Percentiles rank a stretch among this genome's conserved stretches.
Evolutionary conservation across 192 early-diverging fungal genomes (phyloP).

Genomic region (Geosiphon pyriformis): DNA sequence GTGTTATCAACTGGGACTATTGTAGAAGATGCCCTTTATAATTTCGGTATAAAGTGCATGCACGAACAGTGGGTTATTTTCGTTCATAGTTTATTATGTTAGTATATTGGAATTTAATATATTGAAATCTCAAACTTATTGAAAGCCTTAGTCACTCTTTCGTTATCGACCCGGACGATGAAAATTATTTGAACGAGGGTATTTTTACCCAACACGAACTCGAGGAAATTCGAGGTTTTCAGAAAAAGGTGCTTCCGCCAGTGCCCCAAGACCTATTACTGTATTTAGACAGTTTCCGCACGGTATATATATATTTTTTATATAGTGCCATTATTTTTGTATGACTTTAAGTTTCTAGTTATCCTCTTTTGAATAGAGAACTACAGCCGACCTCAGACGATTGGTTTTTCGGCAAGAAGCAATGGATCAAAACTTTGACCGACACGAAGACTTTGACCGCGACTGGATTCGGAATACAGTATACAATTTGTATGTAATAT

Average conservation of each 20-base stretch:
- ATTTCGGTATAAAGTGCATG: constrained; percentile 12
- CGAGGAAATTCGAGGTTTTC: constrained; percentile 18
- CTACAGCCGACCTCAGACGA: constrained; percentile 18
- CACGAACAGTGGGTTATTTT: constrained; percentile 20
- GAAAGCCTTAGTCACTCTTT: constrained; percentile 17
- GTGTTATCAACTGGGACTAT: constrained; percentile 11
- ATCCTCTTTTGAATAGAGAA: constrained; percentile 18
- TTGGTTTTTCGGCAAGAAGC: constrained; percentile 20
- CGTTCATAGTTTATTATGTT: too few relatives aligned
- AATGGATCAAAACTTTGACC: constrained; percentile 26
- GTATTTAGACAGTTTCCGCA: constrained; percentile 21
- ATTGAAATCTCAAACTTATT: neutral
- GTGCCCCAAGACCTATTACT: constrained; percentile 4
- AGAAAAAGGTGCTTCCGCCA: neutral
- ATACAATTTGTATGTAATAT: constrained; percentile 27
- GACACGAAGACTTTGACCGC: constrained; percentile 21
- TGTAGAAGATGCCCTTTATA: constrained; percentile 17
- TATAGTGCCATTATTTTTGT: neutral
- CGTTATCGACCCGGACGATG: constrained; percentile 18
- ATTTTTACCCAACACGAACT: constrained; percentile 22
- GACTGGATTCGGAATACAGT: constrained; percentile 24
- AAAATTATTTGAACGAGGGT: constrained; percentile 20
- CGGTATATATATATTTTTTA: constrained; percentile 18
- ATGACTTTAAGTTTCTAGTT: neutral
- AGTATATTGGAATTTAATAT: too few relatives aligned